These are phyloP conservation scores for Colletotrichum melonis DNA, from an alignment of 2,329 filamentous ascomycete species.

Conservation along the genomic window DNA sequence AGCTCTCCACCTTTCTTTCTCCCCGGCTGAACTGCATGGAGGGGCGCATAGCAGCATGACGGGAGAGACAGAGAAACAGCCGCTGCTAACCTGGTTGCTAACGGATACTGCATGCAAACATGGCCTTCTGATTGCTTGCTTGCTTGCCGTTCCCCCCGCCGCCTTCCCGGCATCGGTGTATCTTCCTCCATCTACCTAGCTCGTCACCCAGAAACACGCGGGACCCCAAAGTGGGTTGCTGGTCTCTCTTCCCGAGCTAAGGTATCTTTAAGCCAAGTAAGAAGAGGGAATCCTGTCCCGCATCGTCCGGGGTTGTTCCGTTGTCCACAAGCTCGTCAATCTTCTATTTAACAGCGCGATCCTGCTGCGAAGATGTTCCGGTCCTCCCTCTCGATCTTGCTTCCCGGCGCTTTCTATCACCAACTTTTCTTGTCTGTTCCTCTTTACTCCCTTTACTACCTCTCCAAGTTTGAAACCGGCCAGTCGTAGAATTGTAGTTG, in stretches of 20 bases:
- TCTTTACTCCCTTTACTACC: not conserved
- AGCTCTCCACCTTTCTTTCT: conserved; percentile 2
- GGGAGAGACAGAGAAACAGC: not conserved
- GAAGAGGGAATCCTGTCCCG: not conserved
- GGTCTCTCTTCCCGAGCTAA: not conserved
- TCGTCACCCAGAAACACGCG: not conserved
- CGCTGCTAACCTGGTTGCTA: conserved; percentile 1
- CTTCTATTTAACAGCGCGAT: conserved; percentile 25
- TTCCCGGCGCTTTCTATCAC: not conserved
- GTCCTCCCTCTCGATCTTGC: not conserved
- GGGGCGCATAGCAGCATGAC: not conserved
- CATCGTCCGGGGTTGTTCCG: conserved; percentile 19
- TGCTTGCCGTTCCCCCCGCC: not conserved
- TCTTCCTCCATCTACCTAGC: not conserved
- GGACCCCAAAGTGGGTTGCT: not conserved
- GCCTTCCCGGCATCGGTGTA: not conserved
- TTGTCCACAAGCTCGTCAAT: conserved; percentile 11
- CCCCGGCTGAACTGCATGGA: not conserved
- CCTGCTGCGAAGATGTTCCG: not conserved
- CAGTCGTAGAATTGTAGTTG: not conserved
- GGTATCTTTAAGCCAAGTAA: not conserved
- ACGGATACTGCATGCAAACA: not conserved
- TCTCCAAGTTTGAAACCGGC: not conserved
- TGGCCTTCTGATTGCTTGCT: conserved; percentile 10
- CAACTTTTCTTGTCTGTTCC: not conserved